Base-by-base conservation (phyloP, 768 basidiomycete genomes). In the Amanita muscaria region DNA sequence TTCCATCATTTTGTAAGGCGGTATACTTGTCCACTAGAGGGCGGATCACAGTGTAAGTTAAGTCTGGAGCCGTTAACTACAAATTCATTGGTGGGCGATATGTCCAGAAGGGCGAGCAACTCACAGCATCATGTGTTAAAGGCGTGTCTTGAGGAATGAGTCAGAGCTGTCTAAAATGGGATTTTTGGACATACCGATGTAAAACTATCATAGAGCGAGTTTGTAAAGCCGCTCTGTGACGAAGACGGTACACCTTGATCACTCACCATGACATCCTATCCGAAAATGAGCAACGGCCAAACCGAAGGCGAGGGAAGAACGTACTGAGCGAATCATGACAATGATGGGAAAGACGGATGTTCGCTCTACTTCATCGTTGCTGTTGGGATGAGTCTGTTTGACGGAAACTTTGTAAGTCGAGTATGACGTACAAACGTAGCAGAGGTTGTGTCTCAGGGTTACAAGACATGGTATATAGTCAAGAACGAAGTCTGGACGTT, bases 21-120 rank as follows among this genome's bases (percentile, higher is more conserved):
- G 75, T 65, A 61, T 96, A 96, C 65, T 92, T 94, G 47, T 92
- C 86, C 37, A 82, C 77, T 24, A 97, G 71, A 1, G 93, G 93
- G 29, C 81, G 83, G 44, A 94, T 72, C 49, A 97, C 80, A 1
- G 88, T 85, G 59, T 96, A 96, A 1, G 86, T 90, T 27, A 92
- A 73, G 59, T 97, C 93, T 2, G 93, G 88, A 1, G 83, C 81
- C 1, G 74, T 75, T 35, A 96, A 68, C 82, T 93, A 61, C 12
- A 41, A 44, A 21, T 9, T 33, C 30, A 43, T 22, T 36, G 10
- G 29, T 32, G 14, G 15, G 46, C 4, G 25, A 21, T 36, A 33
- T 12, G 2, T 6, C 39, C 3, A 38, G 15, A 42, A 15, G 11
- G 33, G 46, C 22, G 21, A 30, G 15, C 2, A 12, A 67, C 81